Conservation (phyloP, 225 moss, liverwort and hornwort genomes). For the Straminergon stramineum region DNA sequence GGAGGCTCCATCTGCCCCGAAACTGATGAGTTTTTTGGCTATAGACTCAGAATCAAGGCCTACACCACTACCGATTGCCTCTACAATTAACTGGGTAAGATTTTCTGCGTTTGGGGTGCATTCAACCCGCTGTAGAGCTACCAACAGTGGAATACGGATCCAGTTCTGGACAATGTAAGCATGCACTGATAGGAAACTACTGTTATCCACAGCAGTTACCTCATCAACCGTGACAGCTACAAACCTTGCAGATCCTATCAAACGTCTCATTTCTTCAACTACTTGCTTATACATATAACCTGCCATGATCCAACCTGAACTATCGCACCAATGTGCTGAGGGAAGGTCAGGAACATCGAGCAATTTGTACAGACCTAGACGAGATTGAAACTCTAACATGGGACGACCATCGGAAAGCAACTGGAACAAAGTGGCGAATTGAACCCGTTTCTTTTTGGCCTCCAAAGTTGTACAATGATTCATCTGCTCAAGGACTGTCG, state of each 20-base stretch:
- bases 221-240: fast-evolving
- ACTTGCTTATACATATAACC: not conserved
- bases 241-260: fast-evolving
- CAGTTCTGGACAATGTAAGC: not conserved
- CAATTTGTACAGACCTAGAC: not conserved
- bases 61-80: fast-evolving
- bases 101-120: not conserved
- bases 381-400: not conserved
- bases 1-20: fast-evolving
- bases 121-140: fast-evolving
- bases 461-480: too few relatives aligned
- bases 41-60: not conserved
- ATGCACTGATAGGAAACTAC: not conserved
- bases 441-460: too few relatives aligned
- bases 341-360: not conserved
- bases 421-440: too few relatives aligned
- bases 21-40: fast-evolving
- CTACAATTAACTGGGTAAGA: fast-evolving
- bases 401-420: too few relatives aligned
- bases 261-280: fast-evolving
- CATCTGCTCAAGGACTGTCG: too few relatives aligned
- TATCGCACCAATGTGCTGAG: not conserved
- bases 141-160: fast-evolving
- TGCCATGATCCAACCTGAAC: not conserved
- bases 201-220: fast-evolving